phyloP scores from a whole-genome alignment of 495 filamentous ascomycete species.

The Tricharina praecox region DNA sequence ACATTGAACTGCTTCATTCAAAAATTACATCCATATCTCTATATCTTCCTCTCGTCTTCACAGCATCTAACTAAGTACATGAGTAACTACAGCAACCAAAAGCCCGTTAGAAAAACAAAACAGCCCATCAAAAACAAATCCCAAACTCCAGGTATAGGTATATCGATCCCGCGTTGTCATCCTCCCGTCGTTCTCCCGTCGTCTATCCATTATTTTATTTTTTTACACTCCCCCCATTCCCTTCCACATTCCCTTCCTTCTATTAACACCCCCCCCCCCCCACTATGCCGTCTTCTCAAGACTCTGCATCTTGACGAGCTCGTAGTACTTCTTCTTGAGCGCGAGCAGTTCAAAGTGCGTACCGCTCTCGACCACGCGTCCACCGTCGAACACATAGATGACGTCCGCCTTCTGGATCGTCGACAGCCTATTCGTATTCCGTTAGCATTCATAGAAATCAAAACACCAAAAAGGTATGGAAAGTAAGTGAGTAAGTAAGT shows the following conservation, averaged over 20 bases:
- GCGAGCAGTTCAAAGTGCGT: conserved; percentile 51
- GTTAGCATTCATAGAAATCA: no score
- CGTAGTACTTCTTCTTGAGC: conserved; percentile 52
- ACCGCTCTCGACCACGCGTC: conserved; percentile 54
- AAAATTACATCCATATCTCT: background rate
- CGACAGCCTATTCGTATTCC: conserved; percentile 33
- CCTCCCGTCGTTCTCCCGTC: no score
- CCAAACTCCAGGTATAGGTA: no score
- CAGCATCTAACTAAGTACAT: no score
- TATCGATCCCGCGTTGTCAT: no score
- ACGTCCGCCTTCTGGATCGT: conserved; percentile 71
- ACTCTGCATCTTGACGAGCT: conserved; percentile 65
- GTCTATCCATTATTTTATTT: no score
- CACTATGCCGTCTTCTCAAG: conserved; percentile 37
- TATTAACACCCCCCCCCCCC: background rate
- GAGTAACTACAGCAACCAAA: background rate
- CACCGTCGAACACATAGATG: conserved; percentile 71
- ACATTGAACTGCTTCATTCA: background rate
- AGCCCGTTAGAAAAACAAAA: background rate
- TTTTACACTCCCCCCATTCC: no score
- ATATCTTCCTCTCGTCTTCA: no score
- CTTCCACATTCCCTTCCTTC: no score
- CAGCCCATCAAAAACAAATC: background rate
- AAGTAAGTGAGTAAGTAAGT: no score
- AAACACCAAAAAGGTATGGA: no score